Evolutionary conservation across 495 filamentous ascomycete genomes (phyloP).

Genomic region (Usnea hakonensis): DNA sequence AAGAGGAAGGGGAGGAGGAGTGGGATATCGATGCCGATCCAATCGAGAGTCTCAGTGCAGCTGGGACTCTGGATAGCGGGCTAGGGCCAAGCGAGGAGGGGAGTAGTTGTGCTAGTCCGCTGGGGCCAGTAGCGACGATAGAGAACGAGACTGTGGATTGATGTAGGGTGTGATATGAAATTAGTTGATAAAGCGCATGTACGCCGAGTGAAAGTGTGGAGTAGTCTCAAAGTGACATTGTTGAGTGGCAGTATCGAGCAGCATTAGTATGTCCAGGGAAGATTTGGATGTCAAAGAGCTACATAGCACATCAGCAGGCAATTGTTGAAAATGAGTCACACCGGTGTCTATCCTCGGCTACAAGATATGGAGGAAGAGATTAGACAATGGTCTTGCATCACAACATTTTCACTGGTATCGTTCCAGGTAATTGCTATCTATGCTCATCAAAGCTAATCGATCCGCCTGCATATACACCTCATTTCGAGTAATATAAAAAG

Average conservation of each 20-base stretch:
- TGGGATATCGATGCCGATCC: conserved; percentile 84
- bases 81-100: conserved; percentile 49
- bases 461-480: neutral
- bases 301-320: neutral
- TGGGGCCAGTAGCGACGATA: conserved; percentile 61
- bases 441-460: conserved; percentile 9
- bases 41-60: conserved; percentile 26
- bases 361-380: neutral
- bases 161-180: neutral
- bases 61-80: conserved; percentile 42
- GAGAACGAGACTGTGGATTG: conserved; percentile 41
- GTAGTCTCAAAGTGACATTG: too few relatives aligned
- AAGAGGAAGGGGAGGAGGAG: conserved; percentile 44
- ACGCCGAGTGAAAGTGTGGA: neutral
- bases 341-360: neutral
- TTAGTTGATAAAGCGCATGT: neutral
- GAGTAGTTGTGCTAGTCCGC: conserved; percentile 54
- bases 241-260: neutral
- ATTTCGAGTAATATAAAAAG: neutral
- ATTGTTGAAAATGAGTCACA: neutral
- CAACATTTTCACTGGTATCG: neutral
- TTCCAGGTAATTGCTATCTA: conserved; percentile 13
- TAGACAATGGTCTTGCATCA: neutral
- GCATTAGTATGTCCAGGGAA: neutral
- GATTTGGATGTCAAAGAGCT: neutral